Evolutionary conservation across 148 eudicot genomes (phyloP).

Genomic region (Linanthus parryae): DNA sequence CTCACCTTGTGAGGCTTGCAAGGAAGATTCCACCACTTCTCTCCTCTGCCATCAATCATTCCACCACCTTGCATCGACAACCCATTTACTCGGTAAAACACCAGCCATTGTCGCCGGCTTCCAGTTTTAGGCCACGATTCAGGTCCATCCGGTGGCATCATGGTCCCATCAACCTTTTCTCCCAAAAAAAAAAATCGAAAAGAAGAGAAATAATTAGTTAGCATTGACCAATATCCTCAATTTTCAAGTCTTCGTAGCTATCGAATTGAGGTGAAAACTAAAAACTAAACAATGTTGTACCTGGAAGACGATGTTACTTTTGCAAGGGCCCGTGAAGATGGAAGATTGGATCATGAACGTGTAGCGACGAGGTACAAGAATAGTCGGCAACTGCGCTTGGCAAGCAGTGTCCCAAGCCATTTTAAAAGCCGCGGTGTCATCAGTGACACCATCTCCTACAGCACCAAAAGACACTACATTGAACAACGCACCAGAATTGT

Average conservation of each 20-base stretch:
- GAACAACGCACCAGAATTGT: conserved; percentile 8
- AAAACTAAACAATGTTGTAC: conserved; percentile 28
- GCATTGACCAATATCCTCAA: too few species aligned
- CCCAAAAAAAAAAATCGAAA: neutral
- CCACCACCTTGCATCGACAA: conserved; percentile 78
- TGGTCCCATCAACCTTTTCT: conserved; percentile 66
- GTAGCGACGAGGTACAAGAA: conserved; percentile 44
- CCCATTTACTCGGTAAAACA: conserved; percentile 69
- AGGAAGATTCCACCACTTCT: conserved; percentile 92
- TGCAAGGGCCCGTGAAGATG: conserved; percentile 83
- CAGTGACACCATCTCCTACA: conserved; percentile 64
- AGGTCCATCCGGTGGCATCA: conserved; percentile 91
- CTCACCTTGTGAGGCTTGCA: conserved; percentile 94
- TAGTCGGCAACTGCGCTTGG: conserved; percentile 33
- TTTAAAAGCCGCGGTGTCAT: conserved; percentile 71
- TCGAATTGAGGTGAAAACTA: too few species aligned
- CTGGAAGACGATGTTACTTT: conserved; percentile 50
- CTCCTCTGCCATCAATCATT: conserved; percentile 77
- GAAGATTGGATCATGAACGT: conserved; percentile 69
- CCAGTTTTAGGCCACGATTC: conserved; percentile 61
- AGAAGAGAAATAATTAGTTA: too few species aligned
- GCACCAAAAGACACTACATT: conserved; percentile 73
- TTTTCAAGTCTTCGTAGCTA: neutral
- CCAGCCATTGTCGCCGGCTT: conserved; percentile 78
- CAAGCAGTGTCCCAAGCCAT: conserved; percentile 89